Percentiles rank a stretch among this genome's conserved stretches.
These are phyloP conservation scores for Myxozyma neglecta DNA, from an alignment of 805 yeast genomes.

Conservation along the genomic window DNA sequence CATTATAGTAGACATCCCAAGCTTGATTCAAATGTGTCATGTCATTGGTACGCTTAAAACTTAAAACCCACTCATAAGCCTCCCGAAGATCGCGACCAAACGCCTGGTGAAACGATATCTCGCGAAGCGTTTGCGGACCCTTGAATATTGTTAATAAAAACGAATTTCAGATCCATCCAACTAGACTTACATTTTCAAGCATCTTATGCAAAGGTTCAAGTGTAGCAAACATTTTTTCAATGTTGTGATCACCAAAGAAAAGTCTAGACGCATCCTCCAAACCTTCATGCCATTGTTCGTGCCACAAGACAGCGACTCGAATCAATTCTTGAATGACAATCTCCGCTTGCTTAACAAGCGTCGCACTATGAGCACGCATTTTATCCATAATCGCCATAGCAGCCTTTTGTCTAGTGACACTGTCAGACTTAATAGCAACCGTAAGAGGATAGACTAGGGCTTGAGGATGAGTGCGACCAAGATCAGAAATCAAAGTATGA, in stretches of 20 bases:
- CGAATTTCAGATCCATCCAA: neutral
- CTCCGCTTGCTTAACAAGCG: constrained; percentile 87
- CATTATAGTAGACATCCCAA: constrained; percentile 94
- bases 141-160: neutral
- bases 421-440: constrained; percentile 93
- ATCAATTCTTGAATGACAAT: constrained; percentile 90
- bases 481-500: constrained; percentile 74
- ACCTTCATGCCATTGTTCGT: constrained; percentile 97
- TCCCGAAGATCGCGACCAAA: constrained; percentile 91
- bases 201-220: constrained; percentile 84
- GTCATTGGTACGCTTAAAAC: constrained; percentile 81
- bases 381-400: constrained; percentile 89
- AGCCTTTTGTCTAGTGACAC: constrained; percentile 83
- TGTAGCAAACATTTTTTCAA: constrained; percentile 90
- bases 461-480: constrained; percentile 96
- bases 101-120: constrained; percentile 86
- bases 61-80: constrained; percentile 90
- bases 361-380: constrained; percentile 84
- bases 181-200: constrained; percentile 57
- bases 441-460: constrained; percentile 93
- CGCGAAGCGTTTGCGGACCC: constrained; percentile 89
- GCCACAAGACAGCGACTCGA: constrained; percentile 95
- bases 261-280: constrained; percentile 93
- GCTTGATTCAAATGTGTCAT: constrained; percentile 90
- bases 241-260: constrained; percentile 91